These are phyloP conservation scores for Nicotiana sylvestris DNA, from an alignment of 257 asterid genomes.

Conservation along the genomic window DNA sequence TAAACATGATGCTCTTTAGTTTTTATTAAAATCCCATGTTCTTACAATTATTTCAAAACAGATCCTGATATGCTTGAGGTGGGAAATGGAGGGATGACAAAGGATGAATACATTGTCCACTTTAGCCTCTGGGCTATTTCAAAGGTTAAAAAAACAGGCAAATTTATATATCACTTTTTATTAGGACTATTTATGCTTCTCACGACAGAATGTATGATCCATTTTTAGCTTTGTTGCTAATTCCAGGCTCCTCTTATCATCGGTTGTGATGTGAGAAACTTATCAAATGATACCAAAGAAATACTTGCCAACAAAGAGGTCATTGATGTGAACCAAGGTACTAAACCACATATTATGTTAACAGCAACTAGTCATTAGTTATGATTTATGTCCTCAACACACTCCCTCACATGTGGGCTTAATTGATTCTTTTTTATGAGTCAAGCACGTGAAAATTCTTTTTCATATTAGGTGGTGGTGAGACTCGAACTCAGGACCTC, in stretches of 20 bases:
- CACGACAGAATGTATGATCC: not conserved
- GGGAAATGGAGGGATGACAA: conserved; percentile 91
- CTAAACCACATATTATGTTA: not conserved
- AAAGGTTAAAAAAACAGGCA: conserved; percentile 32
- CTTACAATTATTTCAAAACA: not conserved
- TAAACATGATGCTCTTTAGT: not conserved
- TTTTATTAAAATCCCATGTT: not conserved
- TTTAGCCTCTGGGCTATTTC: conserved; percentile 88
- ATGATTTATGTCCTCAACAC: too few relatives aligned
- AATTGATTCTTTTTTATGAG: too few relatives aligned
- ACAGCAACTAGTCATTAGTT: not conserved
- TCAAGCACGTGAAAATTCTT: too few relatives aligned
- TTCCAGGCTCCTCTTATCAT: conserved; percentile 76
- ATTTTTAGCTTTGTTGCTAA: not conserved
- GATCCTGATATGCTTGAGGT: conserved; percentile 96
- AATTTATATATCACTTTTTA: not conserved
- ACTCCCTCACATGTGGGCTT: too few relatives aligned
- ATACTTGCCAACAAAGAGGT: conserved; percentile 66
- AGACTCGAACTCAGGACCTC: too few relatives aligned
- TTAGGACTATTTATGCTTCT: not conserved
- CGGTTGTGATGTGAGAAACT: conserved; percentile 76
- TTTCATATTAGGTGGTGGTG: too few relatives aligned
- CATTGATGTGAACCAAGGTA: conserved; percentile 79
- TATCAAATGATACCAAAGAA: conserved; percentile 41
- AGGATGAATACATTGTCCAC: conserved; percentile 63